Percentiles rank a stretch among this genome's conserved stretches.
These are phyloP conservation scores for Lippia alba DNA, from an alignment of 305 asterid species.

Conservation along the genomic window DNA sequence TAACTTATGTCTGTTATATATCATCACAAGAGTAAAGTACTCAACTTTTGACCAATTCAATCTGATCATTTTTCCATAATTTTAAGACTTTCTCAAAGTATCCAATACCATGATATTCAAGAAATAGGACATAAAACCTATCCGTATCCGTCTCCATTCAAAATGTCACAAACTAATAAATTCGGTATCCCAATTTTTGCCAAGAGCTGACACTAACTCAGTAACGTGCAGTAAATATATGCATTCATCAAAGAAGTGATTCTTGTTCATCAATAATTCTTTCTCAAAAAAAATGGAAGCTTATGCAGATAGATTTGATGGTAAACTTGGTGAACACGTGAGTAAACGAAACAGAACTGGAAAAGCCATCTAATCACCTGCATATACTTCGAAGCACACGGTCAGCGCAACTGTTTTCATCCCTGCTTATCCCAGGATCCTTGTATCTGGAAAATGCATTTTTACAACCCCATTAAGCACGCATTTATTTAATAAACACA, in stretches of 20 bases:
- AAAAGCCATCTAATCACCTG: constrained; percentile 55
- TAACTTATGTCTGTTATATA: no score
- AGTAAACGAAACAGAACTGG: constrained; percentile 9
- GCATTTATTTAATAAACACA: background rate
- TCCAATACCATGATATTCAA: no score
- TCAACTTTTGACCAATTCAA: no score
- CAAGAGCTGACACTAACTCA: constrained; percentile 70
- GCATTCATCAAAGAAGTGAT: background rate
- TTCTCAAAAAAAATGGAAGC: background rate
- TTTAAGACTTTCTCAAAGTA: no score
- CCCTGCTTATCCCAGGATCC: constrained; percentile 90
- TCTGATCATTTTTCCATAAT: no score
- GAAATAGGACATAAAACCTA: constrained; percentile 5
- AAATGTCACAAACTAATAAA: constrained; percentile 10
- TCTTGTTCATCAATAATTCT: no score
- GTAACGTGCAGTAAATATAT: constrained; percentile 56
- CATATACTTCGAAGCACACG: constrained; percentile 92
- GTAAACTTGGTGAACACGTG: background rate
- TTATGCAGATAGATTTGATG: background rate
- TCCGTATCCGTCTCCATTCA: background rate
- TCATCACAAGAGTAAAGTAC: no score
- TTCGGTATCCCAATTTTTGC: no score
- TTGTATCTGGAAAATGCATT: constrained; percentile 60
- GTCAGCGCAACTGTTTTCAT: constrained; percentile 90
- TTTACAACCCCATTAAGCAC: constrained; percentile 10